Base-by-base conservation (phyloP, 345 rosid species). In the Gynandropsis gynandra region DNA sequence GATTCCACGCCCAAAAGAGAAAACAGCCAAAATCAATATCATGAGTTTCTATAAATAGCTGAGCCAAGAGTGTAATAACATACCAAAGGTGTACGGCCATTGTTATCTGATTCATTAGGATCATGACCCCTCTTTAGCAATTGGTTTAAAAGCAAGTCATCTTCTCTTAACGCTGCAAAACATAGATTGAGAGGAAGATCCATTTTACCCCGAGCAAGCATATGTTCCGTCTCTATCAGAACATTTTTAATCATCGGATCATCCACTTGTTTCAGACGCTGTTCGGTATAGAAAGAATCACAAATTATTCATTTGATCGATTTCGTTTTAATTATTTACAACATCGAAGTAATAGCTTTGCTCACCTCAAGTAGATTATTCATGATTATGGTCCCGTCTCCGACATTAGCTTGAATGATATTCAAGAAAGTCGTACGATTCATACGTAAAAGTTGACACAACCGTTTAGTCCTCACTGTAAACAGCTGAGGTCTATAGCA, bases 351-450 rank as follows among this genome's bases (percentile, higher is more conserved):
- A 4, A 13, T 32, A 1, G 18, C 15, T 56, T 46, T 45, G 19
- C 37, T 20, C 18, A 90, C 98, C 87, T 85, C 83, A 52, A 90
- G 96, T 54, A 90, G 85, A 72, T 90, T 90, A 66, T 79, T 87
- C 85, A 84, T 77, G 66, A 90, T 84, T 34, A 90, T 73, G 16
- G 89, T 84, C 54, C 95, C 98, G 56, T 90, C 98, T 65, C 93
- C 96, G 36, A 87, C 78, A 66, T 90, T 90, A 40, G 95, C 84
- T 59, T 87, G 96, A 62, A 90, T 79, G 17, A 87, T 84, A 41
- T 76, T 84, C 47, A 90, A 54, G 79, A 90, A 92, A 8, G 86
- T 66, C 14, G 93, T 79, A 24, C 95, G 90, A 63, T 87, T 92
- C 66, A 87, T 61, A 38, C 95, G 95, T 36, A 92, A 75, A 7